Evolutionary conservation across 495 filamentous ascomycete genomes (phyloP).

Genomic region (Margaritispora aquatica): DNA sequence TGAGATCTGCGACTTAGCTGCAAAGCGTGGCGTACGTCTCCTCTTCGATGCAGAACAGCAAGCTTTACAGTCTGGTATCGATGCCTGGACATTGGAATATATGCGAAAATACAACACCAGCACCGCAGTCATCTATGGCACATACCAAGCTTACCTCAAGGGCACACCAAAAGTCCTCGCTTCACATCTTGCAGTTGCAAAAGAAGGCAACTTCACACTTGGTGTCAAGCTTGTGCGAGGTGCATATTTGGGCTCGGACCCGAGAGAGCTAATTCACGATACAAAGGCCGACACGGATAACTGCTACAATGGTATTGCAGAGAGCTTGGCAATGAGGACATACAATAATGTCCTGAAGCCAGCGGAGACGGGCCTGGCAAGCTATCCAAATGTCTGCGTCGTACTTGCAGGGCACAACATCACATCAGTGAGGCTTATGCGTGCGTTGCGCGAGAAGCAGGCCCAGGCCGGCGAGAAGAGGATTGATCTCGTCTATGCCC

Average conservation of each 20-base stretch:
- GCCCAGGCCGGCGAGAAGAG: conserved; percentile 32
- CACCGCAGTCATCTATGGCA: conserved; percentile 60
- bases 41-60: conserved; percentile 89
- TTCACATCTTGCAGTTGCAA: conserved; percentile 58
- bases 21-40: conserved; percentile 62
- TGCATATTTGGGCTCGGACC: conserved; percentile 80
- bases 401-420: conserved; percentile 91
- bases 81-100: conserved; percentile 75
- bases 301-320: conserved; percentile 56
- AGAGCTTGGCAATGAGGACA: conserved; percentile 36
- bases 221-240: conserved; percentile 91
- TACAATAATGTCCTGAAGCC: conserved; percentile 47
- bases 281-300: conserved; percentile 76
- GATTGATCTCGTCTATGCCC: conserved; percentile 71
- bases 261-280: conserved; percentile 68
- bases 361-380: conserved; percentile 23
- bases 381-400: conserved; percentile 61
- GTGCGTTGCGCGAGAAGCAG: conserved; percentile 50
- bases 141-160: conserved; percentile 83
- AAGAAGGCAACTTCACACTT: conserved; percentile 64
- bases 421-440: conserved; percentile 68
- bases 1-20: conserved; percentile 70
- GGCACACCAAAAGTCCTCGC: conserved; percentile 58
- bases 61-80: conserved; percentile 73
- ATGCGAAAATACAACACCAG: conserved; percentile 80